Evolutionary conservation across 139 green algal species (phyloP).

Genomic region (Chlamydomonas eustigma): DNA sequence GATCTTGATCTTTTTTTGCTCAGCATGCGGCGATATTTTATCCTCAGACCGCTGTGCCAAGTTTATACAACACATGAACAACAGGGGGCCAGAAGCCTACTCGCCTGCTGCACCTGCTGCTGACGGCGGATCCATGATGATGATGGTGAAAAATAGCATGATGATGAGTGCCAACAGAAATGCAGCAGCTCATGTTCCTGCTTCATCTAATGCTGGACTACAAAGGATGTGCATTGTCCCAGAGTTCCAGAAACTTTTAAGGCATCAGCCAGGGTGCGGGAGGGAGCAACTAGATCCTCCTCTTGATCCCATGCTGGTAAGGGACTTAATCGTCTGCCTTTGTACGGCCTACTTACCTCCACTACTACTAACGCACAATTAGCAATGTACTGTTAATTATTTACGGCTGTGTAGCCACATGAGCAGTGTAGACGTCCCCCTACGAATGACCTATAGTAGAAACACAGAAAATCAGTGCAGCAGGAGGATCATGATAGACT

Average conservation of each 20-base stretch:
- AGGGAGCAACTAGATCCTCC: background rate
- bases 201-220: no score
- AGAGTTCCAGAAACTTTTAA: background rate
- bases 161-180: no score
- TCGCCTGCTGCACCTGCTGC: background rate
- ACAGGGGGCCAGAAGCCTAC: background rate
- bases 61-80: constrained; percentile 9
- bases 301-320: background rate
- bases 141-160: no score
- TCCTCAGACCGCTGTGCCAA: background rate
- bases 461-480: no score
- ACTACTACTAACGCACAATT: no score
- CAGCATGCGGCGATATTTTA: constrained; percentile 1
- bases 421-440: no score
- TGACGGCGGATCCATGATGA: no score
- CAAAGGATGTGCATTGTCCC: constrained; percentile 1
- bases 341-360: no score
- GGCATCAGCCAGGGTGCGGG: background rate
- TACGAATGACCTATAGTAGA: no score
- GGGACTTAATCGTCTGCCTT: background rate
- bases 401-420: no score
- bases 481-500: no score
- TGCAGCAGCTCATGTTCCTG: background rate
- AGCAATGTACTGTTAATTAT: no score
- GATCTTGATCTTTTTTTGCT: constrained; percentile 6